A percentile compares a stretch with the other conserved stretches of the same genome.
These are phyloP conservation scores for Podospora pseudocomata DNA, from an alignment of 495 filamentous ascomycete species.

Conservation along the genomic window DNA sequence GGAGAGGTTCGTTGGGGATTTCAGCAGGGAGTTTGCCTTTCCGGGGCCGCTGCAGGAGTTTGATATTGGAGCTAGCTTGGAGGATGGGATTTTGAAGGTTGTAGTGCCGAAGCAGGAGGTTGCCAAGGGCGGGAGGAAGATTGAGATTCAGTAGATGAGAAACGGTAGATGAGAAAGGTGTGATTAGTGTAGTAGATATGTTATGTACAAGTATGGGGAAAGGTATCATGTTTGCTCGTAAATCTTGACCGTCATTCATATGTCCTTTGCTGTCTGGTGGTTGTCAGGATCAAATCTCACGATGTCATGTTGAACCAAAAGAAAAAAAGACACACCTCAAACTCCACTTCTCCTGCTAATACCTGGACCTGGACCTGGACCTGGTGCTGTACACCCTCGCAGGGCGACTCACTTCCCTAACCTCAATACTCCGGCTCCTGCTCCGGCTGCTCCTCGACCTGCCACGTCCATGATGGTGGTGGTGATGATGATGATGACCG, in stretches of 20 bases:
- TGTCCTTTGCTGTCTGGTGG: too few species aligned
- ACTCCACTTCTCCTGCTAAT: not conserved
- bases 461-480: not conserved
- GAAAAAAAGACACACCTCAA: too few species aligned
- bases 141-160: slow-evolving; percentile 16
- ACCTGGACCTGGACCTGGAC: slow-evolving; percentile 4
- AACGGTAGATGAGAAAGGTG: not conserved
- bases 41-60: slow-evolving; percentile 25
- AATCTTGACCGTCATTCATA: too few species aligned
- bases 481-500: slow-evolving; percentile 1
- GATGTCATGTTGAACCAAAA: too few species aligned
- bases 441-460: not conserved
- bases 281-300: too few species aligned
- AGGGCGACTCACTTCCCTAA: not conserved
- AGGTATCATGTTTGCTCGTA: too few species aligned
- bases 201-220: not conserved
- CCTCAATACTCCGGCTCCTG: slow-evolving; percentile 5
- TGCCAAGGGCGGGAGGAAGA: slow-evolving; percentile 12
- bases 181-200: not conserved
- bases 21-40: slow-evolving; percentile 28
- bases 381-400: not conserved
- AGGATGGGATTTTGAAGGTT: slow-evolving; percentile 26
- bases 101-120: slow-evolving; percentile 21
- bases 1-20: slow-evolving; percentile 19
- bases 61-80: slow-evolving; percentile 25